Percentiles rank a stretch among this genome's conserved stretches.
Evolutionary conservation across 345 rosid species (phyloP).

Genomic region (Adansonia digitata): DNA sequence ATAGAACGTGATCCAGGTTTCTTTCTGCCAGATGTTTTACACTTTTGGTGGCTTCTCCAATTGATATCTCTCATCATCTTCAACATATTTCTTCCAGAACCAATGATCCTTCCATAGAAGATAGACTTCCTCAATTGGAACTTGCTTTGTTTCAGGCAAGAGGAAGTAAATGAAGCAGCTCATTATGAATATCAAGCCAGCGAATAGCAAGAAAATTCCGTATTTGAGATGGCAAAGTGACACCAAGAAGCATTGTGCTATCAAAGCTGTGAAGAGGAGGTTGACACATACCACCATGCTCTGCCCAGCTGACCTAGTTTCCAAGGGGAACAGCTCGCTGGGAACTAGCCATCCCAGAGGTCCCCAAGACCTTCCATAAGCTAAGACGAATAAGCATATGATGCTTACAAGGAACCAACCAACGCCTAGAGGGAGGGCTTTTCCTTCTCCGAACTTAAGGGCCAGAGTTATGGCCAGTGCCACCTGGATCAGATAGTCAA

Average conservation of each 20-base stretch:
- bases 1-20: background rate
- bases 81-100: conserved; percentile 66
- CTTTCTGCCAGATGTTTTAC: background rate
- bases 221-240: conserved; percentile 65
- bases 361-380: conserved; percentile 90
- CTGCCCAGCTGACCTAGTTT: conserved; percentile 92
- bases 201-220: conserved; percentile 77
- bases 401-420: conserved; percentile 53
- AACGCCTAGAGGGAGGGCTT: conserved; percentile 31
- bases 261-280: conserved; percentile 76
- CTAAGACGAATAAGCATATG: conserved; percentile 65
- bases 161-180: conserved; percentile 65
- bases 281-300: conserved; percentile 78
- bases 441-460: conserved; percentile 60
- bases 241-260: conserved; percentile 71
- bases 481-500: conserved; percentile 31
- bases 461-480: conserved; percentile 56
- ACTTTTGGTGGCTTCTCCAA: background rate
- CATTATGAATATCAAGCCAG: conserved; percentile 57
- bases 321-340: conserved; percentile 79
- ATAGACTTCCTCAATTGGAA: conserved; percentile 78
- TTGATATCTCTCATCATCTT: background rate
- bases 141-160: conserved; percentile 87
- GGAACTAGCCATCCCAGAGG: conserved; percentile 96
- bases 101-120: conserved; percentile 65